phyloP scores from a whole-genome alignment of 306 rosid genomes.

The Rosa persica region DNA sequence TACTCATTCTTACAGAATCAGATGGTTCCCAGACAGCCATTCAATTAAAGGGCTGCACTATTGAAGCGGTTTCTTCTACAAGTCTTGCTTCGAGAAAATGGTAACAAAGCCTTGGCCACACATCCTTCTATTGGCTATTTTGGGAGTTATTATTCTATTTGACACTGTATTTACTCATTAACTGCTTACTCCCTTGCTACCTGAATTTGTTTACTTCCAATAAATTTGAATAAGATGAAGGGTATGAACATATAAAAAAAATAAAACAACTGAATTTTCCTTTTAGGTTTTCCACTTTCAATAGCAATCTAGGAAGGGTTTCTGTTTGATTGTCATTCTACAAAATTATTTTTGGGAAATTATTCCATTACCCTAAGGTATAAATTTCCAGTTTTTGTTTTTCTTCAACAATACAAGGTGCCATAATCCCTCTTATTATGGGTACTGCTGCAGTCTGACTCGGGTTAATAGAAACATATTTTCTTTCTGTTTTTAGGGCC shows the following conservation, averaged over 20 bases:
- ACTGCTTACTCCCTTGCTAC: not conserved
- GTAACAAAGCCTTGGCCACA: slow-evolving; percentile 38
- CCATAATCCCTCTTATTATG: not conserved
- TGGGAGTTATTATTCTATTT: not conserved
- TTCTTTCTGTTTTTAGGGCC: slow-evolving; percentile 53
- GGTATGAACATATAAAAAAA: not conserved
- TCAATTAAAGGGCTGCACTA: slow-evolving; percentile 55
- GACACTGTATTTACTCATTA: not conserved
- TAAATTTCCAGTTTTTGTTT: not conserved
- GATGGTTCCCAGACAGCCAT: slow-evolving; percentile 49
- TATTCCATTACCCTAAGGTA: not conserved
- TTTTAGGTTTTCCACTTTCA: not conserved
- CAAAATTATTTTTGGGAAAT: not conserved
- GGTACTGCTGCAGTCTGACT: not conserved
- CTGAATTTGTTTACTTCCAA: not conserved
- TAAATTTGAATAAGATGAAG: not conserved
- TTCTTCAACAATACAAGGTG: not conserved
- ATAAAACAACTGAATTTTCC: not conserved
- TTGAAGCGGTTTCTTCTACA: slow-evolving; percentile 84
- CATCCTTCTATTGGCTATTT: slow-evolving; percentile 1
- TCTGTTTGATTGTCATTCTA: not conserved
- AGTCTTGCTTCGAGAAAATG: slow-evolving; percentile 72
- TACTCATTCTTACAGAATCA: slow-evolving; percentile 55
- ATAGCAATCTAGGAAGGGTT: not conserved
- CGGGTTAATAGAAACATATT: not conserved